phyloP scores from a whole-genome alignment of 768 basidiomycete genomes.

The Flagelloscypha sp. region DNA sequence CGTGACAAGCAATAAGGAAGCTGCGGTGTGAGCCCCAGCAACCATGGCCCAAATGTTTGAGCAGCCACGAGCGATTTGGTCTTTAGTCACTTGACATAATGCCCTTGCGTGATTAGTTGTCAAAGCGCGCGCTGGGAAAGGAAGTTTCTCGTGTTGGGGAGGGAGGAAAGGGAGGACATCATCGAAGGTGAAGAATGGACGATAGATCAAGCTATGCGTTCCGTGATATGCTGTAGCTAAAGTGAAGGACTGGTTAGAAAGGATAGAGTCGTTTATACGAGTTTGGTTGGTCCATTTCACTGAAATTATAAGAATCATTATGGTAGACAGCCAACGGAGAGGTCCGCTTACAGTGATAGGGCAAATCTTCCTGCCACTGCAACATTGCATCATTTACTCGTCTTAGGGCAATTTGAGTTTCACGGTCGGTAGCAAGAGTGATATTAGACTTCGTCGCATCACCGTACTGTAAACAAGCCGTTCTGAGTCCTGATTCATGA shows the following conservation, averaged over 20 bases:
- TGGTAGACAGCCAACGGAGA: conserved; percentile 5
- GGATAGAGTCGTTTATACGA: conserved; percentile 35
- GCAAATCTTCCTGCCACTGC: no score
- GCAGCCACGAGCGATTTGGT: conserved; percentile 36
- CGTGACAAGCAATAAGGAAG: conserved; percentile 44
- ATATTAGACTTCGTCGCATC: no score
- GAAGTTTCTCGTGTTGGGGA: no score
- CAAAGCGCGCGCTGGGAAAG: conserved; percentile 42
- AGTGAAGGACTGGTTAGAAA: conserved; percentile 49
- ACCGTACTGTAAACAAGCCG: no score
- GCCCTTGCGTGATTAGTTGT: conserved; percentile 57
- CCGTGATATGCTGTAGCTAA: conserved; percentile 55
- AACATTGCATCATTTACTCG: no score
- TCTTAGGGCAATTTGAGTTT: no score
- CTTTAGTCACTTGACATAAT: conserved; percentile 51
- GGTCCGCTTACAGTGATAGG: conserved; percentile 1
- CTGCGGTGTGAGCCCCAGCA: conserved; percentile 39
- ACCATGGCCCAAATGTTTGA: conserved; percentile 36
- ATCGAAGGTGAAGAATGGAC: conserved; percentile 49
- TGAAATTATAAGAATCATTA: conserved; percentile 16
- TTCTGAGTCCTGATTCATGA: no score
- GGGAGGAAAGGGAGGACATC: conserved; percentile 18
- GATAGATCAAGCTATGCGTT: conserved; percentile 58
- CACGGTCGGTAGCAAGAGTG: no score
- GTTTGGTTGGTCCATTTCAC: conserved; percentile 54